These are phyloP conservation scores for Cladosporium austrohemisphaericum DNA, from an alignment of 2,329 filamentous ascomycete species.

Conservation along the genomic window DNA sequence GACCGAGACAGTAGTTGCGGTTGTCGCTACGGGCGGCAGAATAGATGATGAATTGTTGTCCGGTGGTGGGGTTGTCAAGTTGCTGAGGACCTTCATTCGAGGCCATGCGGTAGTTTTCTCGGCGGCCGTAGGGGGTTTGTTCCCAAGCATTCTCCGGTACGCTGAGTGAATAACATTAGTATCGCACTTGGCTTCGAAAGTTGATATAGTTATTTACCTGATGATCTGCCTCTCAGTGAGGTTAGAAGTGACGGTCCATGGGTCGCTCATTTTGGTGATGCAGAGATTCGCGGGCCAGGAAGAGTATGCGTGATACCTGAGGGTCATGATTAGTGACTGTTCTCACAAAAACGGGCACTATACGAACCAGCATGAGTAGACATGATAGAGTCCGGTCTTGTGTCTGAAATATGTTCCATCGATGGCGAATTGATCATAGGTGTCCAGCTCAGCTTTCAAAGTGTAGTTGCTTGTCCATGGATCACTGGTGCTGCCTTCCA, in stretches of 20 bases:
- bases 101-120: constrained; percentile 44
- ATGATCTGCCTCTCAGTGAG: constrained; percentile 45
- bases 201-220: neutral
- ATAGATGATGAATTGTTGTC: constrained; percentile 49
- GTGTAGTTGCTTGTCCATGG: constrained; percentile 46
- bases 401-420: constrained; percentile 53
- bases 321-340: constrained; percentile 38
- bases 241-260: constrained; percentile 46
- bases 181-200: neutral
- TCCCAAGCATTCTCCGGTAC: constrained; percentile 49
- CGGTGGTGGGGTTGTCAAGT: constrained; percentile 45
- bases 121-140: constrained; percentile 49
- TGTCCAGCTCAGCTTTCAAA: constrained; percentile 47
- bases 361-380: constrained; percentile 38
- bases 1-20: constrained; percentile 51
- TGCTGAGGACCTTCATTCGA: constrained; percentile 52
- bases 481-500: constrained; percentile 41
- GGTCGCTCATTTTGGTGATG: constrained; percentile 48
- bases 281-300: constrained; percentile 52
- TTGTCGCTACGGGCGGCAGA: constrained; percentile 50
- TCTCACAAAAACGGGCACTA: neutral
- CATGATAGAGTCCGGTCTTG: constrained; percentile 37
- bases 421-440: constrained; percentile 52
- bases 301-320: constrained; percentile 42
- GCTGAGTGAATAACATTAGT: constrained; percentile 32